A percentile compares a stretch with the other conserved stretches of the same genome.
These are phyloP conservation scores for Saussurea involucrata DNA, from an alignment of 129 eudicot species.

Conservation along the genomic window DNA sequence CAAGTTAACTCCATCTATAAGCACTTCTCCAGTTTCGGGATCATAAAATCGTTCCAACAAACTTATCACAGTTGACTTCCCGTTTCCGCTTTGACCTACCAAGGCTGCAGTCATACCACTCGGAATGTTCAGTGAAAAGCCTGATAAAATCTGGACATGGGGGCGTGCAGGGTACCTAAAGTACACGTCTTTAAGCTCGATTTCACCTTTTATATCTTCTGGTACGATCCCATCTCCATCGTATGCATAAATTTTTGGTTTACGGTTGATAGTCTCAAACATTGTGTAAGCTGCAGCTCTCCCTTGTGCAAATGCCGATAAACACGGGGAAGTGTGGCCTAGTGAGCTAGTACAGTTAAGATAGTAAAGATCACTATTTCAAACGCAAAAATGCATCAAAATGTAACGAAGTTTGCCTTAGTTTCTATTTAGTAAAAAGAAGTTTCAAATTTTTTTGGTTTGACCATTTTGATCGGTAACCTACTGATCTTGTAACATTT, in stretches of 20 bases:
- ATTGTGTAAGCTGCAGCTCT: slow-evolving; percentile 74
- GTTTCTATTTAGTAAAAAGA: no score
- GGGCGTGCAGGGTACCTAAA: slow-evolving; percentile 78
- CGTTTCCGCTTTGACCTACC: slow-evolving; percentile 93
- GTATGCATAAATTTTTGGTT: slow-evolving; percentile 53
- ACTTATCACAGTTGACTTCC: slow-evolving; percentile 78
- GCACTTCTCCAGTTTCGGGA: slow-evolving; percentile 64
- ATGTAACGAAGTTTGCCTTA: neutral
- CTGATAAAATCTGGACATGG: slow-evolving; percentile 57
- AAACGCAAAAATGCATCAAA: neutral
- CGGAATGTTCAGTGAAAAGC: slow-evolving; percentile 46
- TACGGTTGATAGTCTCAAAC: slow-evolving; percentile 59
- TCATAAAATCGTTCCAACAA: slow-evolving; percentile 76
- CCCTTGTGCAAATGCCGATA: slow-evolving; percentile 73
- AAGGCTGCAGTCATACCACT: slow-evolving; percentile 71
- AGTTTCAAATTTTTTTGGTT: neutral
- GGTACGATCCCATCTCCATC: slow-evolving; percentile 38
- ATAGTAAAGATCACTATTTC: neutral
- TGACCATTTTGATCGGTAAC: neutral
- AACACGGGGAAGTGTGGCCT: slow-evolving; percentile 55
- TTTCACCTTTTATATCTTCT: slow-evolving; percentile 51
- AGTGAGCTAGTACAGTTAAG: slow-evolving; percentile 37
- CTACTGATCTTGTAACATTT: neutral
- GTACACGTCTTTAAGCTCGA: slow-evolving; percentile 62
- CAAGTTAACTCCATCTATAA: slow-evolving; percentile 57